phyloP scores from a whole-genome alignment of 2,329 filamentous ascomycete species.

The Fusarium sp. region DNA sequence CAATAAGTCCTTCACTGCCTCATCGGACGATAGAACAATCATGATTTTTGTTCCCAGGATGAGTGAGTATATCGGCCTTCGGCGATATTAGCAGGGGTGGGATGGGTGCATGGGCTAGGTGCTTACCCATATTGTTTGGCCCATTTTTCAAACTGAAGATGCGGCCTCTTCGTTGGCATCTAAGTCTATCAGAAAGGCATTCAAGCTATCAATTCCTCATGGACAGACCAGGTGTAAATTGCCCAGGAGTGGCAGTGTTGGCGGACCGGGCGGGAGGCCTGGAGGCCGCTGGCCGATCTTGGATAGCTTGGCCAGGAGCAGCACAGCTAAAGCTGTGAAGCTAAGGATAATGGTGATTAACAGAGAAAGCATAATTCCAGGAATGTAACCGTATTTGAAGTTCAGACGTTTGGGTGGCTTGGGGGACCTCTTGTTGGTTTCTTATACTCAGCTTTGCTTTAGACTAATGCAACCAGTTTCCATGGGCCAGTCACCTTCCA shows the following conservation, averaged over 20 bases:
- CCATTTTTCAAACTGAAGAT: neutral
- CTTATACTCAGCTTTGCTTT: neutral
- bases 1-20: neutral
- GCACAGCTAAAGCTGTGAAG: neutral
- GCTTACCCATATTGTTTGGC: neutral
- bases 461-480: neutral
- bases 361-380: neutral
- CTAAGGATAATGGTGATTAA: neutral
- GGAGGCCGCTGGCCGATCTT: neutral
- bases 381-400: neutral
- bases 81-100: neutral
- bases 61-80: neutral
- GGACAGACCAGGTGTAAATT: neutral
- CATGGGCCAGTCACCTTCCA: neutral
- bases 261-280: neutral
- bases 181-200: neutral
- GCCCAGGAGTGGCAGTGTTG: neutral
- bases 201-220: neutral
- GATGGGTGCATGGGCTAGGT: neutral
- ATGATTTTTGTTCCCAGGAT: neutral
- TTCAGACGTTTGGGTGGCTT: neutral
- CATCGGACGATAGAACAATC: neutral
- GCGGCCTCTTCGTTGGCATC: neutral
- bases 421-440: neutral
- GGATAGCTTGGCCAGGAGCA: neutral